Evolutionary conservation across 2,329 filamentous ascomycete species (phyloP).

Genomic region (Trichoderma aggressivum): DNA sequence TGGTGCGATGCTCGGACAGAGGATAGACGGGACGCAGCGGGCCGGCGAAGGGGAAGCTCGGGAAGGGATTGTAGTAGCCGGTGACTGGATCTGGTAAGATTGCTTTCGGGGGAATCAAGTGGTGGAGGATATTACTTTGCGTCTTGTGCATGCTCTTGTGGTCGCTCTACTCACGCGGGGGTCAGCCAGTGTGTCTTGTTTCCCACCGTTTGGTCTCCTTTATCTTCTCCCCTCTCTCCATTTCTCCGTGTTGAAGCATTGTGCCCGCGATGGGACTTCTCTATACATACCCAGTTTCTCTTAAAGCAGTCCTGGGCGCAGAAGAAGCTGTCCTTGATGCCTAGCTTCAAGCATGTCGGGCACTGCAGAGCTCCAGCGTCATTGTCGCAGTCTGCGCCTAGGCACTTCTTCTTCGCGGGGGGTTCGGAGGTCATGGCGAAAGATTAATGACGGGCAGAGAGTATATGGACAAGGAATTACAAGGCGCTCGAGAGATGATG

Average conservation of each 20-base stretch:
- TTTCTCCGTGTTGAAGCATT: background rate
- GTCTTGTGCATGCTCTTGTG: constrained; percentile 74
- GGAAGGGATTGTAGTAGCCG: constrained; percentile 88
- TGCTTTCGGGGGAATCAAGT: constrained; percentile 71
- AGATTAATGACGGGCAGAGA: background rate
- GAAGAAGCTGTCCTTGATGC: constrained; percentile 86
- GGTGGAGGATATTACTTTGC: constrained; percentile 70
- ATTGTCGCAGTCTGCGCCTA: constrained; percentile 80
- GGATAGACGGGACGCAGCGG: constrained; percentile 82
- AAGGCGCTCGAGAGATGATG: background rate
- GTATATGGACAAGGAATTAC: background rate
- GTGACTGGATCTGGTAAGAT: constrained; percentile 89
- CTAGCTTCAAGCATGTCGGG: constrained; percentile 88
- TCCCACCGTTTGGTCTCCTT: background rate
- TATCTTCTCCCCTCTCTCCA: background rate
- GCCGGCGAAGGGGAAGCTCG: constrained; percentile 79
- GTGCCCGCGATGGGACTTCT: too few species aligned
- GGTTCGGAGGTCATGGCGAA: constrained; percentile 47
- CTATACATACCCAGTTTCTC: constrained; percentile 78
- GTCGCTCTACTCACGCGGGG: constrained; percentile 52
- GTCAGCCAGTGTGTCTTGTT: constrained; percentile 19
- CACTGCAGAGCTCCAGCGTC: constrained; percentile 85
- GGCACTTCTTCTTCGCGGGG: constrained; percentile 65
- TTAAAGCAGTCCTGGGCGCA: constrained; percentile 99
- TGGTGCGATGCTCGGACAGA: constrained; percentile 65